phyloP scores from a whole-genome alignment of 2,329 filamentous ascomycete genomes.

The Phialophora tarda region DNA sequence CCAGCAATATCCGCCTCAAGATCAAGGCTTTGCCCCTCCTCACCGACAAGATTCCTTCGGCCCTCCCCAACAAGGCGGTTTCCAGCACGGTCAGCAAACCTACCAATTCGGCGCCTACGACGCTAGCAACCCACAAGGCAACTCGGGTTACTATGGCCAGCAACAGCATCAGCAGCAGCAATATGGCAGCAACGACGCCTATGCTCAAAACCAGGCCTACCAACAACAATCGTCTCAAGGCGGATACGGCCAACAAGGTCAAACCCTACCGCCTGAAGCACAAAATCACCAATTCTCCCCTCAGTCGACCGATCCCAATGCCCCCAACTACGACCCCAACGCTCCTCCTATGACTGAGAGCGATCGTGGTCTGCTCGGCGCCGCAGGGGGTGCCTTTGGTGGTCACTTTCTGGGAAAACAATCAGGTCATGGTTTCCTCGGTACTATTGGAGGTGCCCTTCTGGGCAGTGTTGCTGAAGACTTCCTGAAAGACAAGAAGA shows the following conservation, averaged over 20 bases:
- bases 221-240: slow-evolving; percentile 32
- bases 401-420: slow-evolving; percentile 64
- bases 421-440: slow-evolving; percentile 62
- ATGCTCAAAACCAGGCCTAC: slow-evolving; percentile 34
- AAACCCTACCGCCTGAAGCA: slow-evolving; percentile 25
- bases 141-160: slow-evolving; percentile 46
- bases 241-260: slow-evolving; percentile 24
- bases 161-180: slow-evolving; percentile 12
- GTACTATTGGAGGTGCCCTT: slow-evolving; percentile 51
- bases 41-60: slow-evolving; percentile 46
- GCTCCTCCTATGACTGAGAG: slow-evolving; percentile 53
- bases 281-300: slow-evolving; percentile 35
- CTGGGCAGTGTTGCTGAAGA: slow-evolving; percentile 56
- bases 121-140: slow-evolving; percentile 45
- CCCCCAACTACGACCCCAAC: slow-evolving; percentile 49
- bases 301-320: slow-evolving; percentile 50
- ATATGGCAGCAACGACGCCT: slow-evolving; percentile 34
- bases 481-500: slow-evolving; percentile 56
- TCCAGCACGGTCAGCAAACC: slow-evolving; percentile 53
- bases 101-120: slow-evolving; percentile 45
- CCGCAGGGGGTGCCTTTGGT: slow-evolving; percentile 62
- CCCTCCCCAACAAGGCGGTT: slow-evolving; percentile 52
- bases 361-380: slow-evolving; percentile 64
- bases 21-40: slow-evolving; percentile 54
- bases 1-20: slow-evolving; percentile 42